phyloP scores from a whole-genome alignment of 768 basidiomycete genomes.

The Hericium coralloides region DNA sequence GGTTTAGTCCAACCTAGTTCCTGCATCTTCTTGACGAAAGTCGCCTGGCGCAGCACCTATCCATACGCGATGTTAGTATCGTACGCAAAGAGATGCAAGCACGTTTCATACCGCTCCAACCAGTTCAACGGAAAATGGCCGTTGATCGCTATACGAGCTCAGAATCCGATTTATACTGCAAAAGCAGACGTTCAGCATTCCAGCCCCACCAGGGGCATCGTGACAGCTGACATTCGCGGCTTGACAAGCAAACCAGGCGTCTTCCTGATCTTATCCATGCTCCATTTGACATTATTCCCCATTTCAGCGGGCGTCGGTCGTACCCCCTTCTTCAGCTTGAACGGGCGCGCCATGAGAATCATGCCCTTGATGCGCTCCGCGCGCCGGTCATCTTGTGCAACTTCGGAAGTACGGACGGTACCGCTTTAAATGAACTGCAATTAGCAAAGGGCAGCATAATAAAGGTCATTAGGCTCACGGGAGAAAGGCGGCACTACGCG shows the following conservation, averaged over 20 bases:
- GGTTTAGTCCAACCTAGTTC: constrained; percentile 40
- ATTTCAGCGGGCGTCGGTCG: no score
- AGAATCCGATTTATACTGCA: constrained; percentile 32
- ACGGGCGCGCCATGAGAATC: not conserved
- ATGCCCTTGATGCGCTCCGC: not conserved
- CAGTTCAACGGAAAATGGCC: constrained; percentile 47
- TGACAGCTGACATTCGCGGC: not conserved
- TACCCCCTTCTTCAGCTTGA: not conserved
- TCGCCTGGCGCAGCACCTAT: constrained; percentile 46
- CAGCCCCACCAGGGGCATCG: no score
- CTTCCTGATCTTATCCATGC: not conserved
- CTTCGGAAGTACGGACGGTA: not conserved
- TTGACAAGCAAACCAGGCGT: not conserved
- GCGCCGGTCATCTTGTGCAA: not conserved
- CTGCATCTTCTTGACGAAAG: constrained; percentile 45
- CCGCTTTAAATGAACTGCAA: not conserved
- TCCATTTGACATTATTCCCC: no score
- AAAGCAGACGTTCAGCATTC: not conserved
- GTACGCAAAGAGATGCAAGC: not conserved
- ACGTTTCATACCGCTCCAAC: constrained; percentile 38
- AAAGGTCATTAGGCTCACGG: constrained; percentile 20
- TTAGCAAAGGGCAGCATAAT: not conserved
- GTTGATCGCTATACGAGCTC: constrained; percentile 41
- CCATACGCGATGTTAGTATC: not conserved
- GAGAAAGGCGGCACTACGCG: constrained; percentile 12